A percentile compares a stretch with the other conserved stretches of the same genome.
phyloP scores from a whole-genome alignment of 108 stramenopile species.

The Pseudonitzschia multiseries region DNA sequence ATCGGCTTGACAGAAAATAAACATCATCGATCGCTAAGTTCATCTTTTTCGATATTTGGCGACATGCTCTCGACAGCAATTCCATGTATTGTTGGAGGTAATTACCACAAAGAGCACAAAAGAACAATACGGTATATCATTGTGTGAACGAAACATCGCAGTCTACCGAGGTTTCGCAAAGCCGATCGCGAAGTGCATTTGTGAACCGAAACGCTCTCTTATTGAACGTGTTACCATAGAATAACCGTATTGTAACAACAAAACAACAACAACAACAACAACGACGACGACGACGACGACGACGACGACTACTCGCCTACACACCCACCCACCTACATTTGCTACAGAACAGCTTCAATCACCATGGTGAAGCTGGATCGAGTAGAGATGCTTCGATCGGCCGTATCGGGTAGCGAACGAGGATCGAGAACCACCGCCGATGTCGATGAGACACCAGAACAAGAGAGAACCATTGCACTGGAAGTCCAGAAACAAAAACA shows the following conservation, averaged over 20 bases:
- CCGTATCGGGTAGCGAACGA: background rate
- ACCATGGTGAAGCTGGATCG: constrained; percentile 13
- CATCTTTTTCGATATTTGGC: background rate
- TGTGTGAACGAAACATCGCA: no score
- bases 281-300: no score
- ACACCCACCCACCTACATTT: background rate
- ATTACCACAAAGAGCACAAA: no score
- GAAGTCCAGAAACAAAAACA: constrained; percentile 6
- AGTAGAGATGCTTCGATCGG: constrained; percentile 10
- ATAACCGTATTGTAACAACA: no score
- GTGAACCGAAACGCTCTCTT: no score
- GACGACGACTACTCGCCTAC: no score
- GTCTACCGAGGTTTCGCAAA: no score
- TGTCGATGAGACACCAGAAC: background rate
- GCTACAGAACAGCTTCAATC: background rate
- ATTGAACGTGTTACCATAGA: no score
- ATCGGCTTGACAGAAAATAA: background rate
- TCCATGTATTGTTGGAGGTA: no score
- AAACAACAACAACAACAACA: no score
- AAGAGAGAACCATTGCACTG: background rate
- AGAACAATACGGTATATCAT: no score
- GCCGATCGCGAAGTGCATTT: no score
- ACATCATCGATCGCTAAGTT: background rate
- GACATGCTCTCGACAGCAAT: background rate
- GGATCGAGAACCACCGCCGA: background rate